Conservation (phyloP, 495 filamentous ascomycete species). For the Penicillium cinerascens region DNA sequence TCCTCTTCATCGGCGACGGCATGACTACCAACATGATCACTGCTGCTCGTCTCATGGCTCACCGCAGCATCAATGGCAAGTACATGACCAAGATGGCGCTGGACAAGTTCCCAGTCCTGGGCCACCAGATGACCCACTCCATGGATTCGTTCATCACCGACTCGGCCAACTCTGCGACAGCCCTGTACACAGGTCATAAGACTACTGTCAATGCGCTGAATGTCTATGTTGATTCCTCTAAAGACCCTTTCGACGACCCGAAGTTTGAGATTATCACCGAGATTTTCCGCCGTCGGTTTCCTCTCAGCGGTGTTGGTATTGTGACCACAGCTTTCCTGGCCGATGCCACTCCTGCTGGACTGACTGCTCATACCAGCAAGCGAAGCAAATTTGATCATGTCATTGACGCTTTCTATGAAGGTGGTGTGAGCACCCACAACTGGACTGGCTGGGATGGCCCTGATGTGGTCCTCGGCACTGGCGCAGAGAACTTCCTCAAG, state of each 20-base stretch:
- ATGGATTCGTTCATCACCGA: slow-evolving; percentile 75
- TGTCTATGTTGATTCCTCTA: slow-evolving; percentile 67
- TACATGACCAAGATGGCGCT: slow-evolving; percentile 64
- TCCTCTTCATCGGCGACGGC: slow-evolving; percentile 74
- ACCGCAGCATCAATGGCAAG: slow-evolving; percentile 70
- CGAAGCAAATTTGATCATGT: slow-evolving; percentile 61
- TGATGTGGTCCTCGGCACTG: slow-evolving; percentile 70
- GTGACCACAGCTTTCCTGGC: slow-evolving; percentile 68
- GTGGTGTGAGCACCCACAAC: slow-evolving; percentile 52
- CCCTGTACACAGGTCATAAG: slow-evolving; percentile 73
- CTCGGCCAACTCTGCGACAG: slow-evolving; percentile 71
- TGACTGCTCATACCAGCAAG: slow-evolving; percentile 62
- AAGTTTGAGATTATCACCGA: slow-evolving; percentile 77
- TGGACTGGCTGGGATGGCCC: slow-evolving; percentile 65
- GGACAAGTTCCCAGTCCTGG: slow-evolving; percentile 69
- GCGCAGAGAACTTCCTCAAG: slow-evolving; percentile 65
- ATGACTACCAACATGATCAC: slow-evolving; percentile 80
- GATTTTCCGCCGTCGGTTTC: slow-evolving; percentile 57
- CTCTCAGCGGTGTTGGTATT: slow-evolving; percentile 51
- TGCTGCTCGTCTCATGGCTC: slow-evolving; percentile 68
- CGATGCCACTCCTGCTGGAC: slow-evolving; percentile 68
- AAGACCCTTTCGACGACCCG: slow-evolving; percentile 65
- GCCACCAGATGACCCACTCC: slow-evolving; percentile 69
- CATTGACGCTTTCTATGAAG: slow-evolving; percentile 57
- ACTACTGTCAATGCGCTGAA: slow-evolving; percentile 68